Evolutionary conservation across 192 early-diverging fungal genomes (phyloP).

Genomic region (Rhizoclosmatium sp.): DNA sequence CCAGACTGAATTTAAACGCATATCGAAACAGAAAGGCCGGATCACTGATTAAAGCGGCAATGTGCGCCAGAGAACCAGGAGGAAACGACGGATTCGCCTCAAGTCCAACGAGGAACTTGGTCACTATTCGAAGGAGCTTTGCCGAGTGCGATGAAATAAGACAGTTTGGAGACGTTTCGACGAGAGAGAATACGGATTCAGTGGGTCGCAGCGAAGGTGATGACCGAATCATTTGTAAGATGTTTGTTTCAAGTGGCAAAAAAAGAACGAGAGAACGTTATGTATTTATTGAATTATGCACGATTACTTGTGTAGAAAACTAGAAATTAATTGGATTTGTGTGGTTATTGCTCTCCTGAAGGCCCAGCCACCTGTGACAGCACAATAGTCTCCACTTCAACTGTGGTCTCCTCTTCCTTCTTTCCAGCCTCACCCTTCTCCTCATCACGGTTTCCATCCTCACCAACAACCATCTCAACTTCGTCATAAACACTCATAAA

Average conservation of each 20-base stretch:
- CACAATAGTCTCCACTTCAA: no score
- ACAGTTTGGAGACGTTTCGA: neutral
- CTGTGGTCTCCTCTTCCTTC: no score
- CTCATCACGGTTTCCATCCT: neutral
- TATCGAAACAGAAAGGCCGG: conserved; percentile 47
- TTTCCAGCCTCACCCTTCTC: neutral
- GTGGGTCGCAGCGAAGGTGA: no score
- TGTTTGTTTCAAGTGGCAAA: no score
- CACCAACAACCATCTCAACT: conserved; percentile 6
- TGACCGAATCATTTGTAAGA: no score
- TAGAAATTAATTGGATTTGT: neutral
- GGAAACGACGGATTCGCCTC: neutral
- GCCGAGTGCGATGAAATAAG: neutral
- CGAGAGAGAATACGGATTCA: no score
- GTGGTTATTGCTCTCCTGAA: neutral
- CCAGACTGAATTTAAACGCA: conserved; percentile 41
- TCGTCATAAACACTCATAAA: conserved; percentile 19
- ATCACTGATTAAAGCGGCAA: conserved; percentile 12
- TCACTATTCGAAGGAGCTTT: conserved; percentile 4
- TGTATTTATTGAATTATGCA: no score
- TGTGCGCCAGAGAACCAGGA: neutral
- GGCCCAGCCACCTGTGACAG: neutral
- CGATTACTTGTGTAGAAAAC: no score
- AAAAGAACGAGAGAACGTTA: no score
- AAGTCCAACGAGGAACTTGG: neutral